phyloP scores from a whole-genome alignment of 192 early-diverging fungal species.

The Spinellus fusiger region DNA sequence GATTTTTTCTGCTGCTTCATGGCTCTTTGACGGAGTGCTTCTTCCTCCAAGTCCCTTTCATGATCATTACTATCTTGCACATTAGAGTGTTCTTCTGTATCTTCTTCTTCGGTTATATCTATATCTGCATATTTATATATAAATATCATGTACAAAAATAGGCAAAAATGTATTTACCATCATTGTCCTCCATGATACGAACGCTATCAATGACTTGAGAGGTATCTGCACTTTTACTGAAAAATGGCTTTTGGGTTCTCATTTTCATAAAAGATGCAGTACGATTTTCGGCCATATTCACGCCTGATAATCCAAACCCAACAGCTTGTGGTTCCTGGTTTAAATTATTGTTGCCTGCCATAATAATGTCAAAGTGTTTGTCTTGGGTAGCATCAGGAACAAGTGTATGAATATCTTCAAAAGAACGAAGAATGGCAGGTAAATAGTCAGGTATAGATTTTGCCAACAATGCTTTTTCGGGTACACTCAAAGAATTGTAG shows the following conservation, averaged over 20 bases:
- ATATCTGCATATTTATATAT: not conserved
- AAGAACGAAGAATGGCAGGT: slow-evolving; percentile 23
- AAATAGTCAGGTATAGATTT: slow-evolving; percentile 20
- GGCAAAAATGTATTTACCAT: not conserved
- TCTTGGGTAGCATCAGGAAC: not conserved
- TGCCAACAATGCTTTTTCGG: slow-evolving; percentile 41
- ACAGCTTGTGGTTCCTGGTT: not conserved
- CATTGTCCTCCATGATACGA: not conserved
- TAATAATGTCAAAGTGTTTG: not conserved
- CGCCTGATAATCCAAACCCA: not conserved
- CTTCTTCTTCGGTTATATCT: not conserved
- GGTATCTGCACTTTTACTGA: too few relatives aligned
- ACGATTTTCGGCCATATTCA: not conserved
- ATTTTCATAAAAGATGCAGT: not conserved
- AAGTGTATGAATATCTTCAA: slow-evolving; percentile 11
- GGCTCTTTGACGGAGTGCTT: slow-evolving; percentile 2
- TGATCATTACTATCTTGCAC: slow-evolving; percentile 6
- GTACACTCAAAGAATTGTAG: slow-evolving; percentile 25
- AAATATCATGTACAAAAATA: not conserved
- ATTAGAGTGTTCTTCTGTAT: not conserved
- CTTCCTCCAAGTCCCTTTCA: not conserved
- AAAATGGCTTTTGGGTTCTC: too few relatives aligned
- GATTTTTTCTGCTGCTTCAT: not conserved
- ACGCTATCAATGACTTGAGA: too few relatives aligned
- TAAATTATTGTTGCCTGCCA: not conserved